Percentiles rank a stretch among this genome's conserved stretches.
These are phyloP conservation scores for Drechslerella dactyloides DNA, from an alignment of 2,329 filamentous ascomycete genomes.

Conservation along the genomic window DNA sequence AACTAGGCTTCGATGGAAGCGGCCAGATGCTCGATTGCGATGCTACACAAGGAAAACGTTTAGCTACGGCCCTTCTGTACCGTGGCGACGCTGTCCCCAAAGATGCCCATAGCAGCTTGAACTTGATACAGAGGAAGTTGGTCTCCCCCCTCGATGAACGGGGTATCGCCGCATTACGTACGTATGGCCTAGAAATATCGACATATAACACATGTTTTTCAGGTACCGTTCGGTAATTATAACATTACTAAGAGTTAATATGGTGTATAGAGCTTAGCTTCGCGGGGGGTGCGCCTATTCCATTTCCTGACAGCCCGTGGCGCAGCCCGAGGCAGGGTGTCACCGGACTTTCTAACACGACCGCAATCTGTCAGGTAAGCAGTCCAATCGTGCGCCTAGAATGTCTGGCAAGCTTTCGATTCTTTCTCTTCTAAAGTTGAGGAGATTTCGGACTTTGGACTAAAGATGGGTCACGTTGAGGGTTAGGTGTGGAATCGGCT, in stretches of 20 bases:
- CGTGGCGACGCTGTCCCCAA: constrained; percentile 74
- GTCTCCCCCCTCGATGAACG: constrained; percentile 71
- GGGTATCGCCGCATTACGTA: constrained; percentile 73
- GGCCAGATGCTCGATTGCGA: constrained; percentile 81
- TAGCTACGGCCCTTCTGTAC: constrained; percentile 75
- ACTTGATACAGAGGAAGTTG: constrained; percentile 73
- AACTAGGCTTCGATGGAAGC: constrained; percentile 73
- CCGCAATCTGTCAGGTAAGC: constrained; percentile 63
- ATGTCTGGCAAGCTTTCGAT: neutral
- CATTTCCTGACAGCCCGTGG: constrained; percentile 68
- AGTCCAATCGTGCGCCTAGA: neutral
- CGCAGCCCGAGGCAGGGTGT: constrained; percentile 70
- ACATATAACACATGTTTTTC: constrained; percentile 73
- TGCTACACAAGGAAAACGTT: constrained; percentile 76
- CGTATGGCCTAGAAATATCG: constrained; percentile 76
- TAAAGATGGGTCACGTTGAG: constrained; percentile 11
- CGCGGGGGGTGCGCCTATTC: constrained; percentile 57
- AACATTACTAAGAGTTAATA: constrained; percentile 48
- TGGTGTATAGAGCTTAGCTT: constrained; percentile 53
- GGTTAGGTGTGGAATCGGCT: constrained; percentile 75
- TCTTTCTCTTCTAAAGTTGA: neutral
- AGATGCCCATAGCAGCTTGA: constrained; percentile 72
- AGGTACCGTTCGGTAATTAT: neutral
- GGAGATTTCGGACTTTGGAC: neutral
- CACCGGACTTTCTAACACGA: constrained; percentile 77